These are phyloP conservation scores for Abelmoschus esculentus DNA, from an alignment of 345 rosid species.

Conservation along the genomic window DNA sequence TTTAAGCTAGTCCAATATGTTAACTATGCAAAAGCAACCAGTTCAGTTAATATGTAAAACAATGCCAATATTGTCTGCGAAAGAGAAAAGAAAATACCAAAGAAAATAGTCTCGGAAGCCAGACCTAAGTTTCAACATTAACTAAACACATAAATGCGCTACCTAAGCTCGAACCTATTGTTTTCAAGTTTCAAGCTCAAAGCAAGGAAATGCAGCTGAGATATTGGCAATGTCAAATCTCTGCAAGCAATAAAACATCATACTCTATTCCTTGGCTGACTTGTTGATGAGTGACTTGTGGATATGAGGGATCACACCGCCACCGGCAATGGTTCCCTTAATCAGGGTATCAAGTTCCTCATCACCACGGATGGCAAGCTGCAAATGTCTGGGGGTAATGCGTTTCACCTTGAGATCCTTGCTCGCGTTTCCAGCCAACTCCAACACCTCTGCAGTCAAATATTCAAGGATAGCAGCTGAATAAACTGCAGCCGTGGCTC, in stretches of 20 bases:
- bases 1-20: background rate
- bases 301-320: slow-evolving; percentile 55
- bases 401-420: slow-evolving; percentile 71
- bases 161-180: background rate
- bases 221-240: background rate
- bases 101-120: background rate
- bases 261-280: slow-evolving; percentile 40
- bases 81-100: too few species aligned
- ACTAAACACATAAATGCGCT: background rate
- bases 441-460: slow-evolving; percentile 60
- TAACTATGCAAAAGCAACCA: background rate
- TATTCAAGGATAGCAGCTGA: slow-evolving; percentile 64
- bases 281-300: slow-evolving; percentile 76
- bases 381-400: slow-evolving; percentile 61
- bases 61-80: background rate
- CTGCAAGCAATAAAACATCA: background rate
- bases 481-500: slow-evolving; percentile 70
- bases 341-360: slow-evolving; percentile 70
- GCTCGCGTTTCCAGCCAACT: slow-evolving; percentile 64
- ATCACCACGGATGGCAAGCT: slow-evolving; percentile 64
- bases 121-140: background rate
- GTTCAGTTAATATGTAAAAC: background rate
- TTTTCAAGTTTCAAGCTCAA: background rate
- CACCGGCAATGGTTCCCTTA: slow-evolving; percentile 65
- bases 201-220: background rate